phyloP scores from a whole-genome alignment of 306 rosid genomes.

The Astragalus glycyphyllos region DNA sequence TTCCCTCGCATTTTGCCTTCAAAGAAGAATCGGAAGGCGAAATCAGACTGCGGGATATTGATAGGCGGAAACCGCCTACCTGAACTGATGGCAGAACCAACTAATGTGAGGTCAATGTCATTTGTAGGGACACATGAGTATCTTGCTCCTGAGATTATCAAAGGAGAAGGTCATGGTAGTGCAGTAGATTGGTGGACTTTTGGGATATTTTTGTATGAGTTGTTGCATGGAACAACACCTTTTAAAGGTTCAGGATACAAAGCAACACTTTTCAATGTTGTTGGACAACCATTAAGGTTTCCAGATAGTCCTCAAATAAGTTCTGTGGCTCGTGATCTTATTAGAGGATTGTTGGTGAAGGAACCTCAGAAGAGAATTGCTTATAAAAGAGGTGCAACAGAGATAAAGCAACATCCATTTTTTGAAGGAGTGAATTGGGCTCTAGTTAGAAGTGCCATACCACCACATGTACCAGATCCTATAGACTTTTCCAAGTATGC shows the following conservation, averaged over 20 bases:
- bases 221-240: slow-evolving; percentile 84
- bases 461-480: slow-evolving; percentile 81
- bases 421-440: slow-evolving; percentile 97
- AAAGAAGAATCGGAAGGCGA: slow-evolving; percentile 79
- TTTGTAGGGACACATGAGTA: slow-evolving; percentile 94
- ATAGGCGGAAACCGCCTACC: slow-evolving; percentile 70
- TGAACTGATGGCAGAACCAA: slow-evolving; percentile 91
- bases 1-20: slow-evolving; percentile 79
- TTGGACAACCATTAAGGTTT: slow-evolving; percentile 83
- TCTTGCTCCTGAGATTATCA: slow-evolving; percentile 90
- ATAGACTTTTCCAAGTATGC: slow-evolving; percentile 73
- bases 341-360: slow-evolving; percentile 76
- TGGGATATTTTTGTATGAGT: slow-evolving; percentile 89
- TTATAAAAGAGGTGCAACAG: slow-evolving; percentile 86
- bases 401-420: slow-evolving; percentile 87
- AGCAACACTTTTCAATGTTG: slow-evolving; percentile 84
- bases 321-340: slow-evolving; percentile 67
- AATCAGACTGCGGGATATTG: slow-evolving; percentile 77
- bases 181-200: slow-evolving; percentile 98
- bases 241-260: slow-evolving; percentile 84
- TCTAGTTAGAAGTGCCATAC: slow-evolving; percentile 77
- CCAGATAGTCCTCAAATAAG: slow-evolving; percentile 77
- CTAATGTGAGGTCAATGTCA: slow-evolving; percentile 92
- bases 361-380: slow-evolving; percentile 89
- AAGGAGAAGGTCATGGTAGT: slow-evolving; percentile 94